Base-by-base conservation (phyloP, 208 protist genomes). In the Borovskyia barvae region DNA sequence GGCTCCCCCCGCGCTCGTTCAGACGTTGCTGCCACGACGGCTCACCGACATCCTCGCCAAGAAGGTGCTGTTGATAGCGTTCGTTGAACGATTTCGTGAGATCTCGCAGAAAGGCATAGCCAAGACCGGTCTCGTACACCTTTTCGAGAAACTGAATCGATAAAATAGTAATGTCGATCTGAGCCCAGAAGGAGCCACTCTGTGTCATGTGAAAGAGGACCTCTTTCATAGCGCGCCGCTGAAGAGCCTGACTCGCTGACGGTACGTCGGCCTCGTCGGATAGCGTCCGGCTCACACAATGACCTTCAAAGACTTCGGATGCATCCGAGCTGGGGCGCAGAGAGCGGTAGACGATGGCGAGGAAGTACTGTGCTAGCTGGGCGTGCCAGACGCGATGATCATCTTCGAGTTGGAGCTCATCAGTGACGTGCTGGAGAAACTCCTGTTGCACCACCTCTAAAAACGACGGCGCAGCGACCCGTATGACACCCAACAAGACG, bases 151-250 rank as follows among this genome's bases (percentile, higher is more conserved):
- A 92, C 1, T 76, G 67, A 26, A 88, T 53, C 1, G 88, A 87
- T 6, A 92, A 66, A 0, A 86, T 53, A 3, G 78, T 51, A n/a
- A 45, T 52, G 67, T 89, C 79, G 7, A 94, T 46, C 45, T 80
- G 51, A 14, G 67, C 26, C 71, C 72, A 85, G 55, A 57, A 69
- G 39, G 42, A 39, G 8, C 62, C 57, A 39, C 55, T 65, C 29
- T 56, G 58, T 9, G 58, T 26, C 41, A 66, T 56, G 48, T 94
- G 87, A 45, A 85, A 83, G 5, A 74, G 29, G 20, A 94, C 50
- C 63, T 91, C 83, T 73, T 90, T 90, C 45, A 87, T 76, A 9
- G 82, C 80, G 24, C 68, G 67, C 0, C 87, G 78, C 55, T 89
- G 70, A 47, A 73, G 62, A 25, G 68, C 55, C 30, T 55, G 39